Percentiles rank a stretch among this genome's conserved stretches.
Conservation (phyloP, 345 rosid species). For the Gossypium australe region DNA sequence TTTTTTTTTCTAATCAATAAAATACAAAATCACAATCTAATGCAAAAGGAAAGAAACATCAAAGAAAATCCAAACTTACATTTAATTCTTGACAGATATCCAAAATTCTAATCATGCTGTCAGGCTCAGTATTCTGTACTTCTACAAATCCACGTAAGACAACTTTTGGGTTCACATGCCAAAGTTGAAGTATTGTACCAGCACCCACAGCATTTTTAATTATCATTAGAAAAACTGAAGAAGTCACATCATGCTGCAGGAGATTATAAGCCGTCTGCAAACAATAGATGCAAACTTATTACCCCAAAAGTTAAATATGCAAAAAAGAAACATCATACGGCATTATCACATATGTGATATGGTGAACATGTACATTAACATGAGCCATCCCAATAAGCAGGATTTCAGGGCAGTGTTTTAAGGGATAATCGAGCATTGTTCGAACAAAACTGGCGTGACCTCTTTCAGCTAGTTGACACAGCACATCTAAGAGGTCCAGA, state of each 20-base stretch:
- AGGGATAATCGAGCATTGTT: slow-evolving; percentile 71
- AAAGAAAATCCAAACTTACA: slow-evolving; percentile 38
- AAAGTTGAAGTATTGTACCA: slow-evolving; percentile 59
- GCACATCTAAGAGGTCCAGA: slow-evolving; percentile 78
- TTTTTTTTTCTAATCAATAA: neutral
- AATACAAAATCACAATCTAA: neutral
- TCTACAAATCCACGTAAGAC: slow-evolving; percentile 71
- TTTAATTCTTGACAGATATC: slow-evolving; percentile 75
- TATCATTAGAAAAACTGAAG: slow-evolving; percentile 56
- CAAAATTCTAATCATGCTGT: slow-evolving; percentile 47
- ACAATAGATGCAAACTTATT: slow-evolving; percentile 5
- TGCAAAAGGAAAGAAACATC: neutral
- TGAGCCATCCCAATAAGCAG: slow-evolving; percentile 86
- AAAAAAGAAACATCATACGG: neutral
- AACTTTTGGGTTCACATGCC: slow-evolving; percentile 73
- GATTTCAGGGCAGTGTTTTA: slow-evolving; percentile 76
- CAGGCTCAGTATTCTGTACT: slow-evolving; percentile 47
- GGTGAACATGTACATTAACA: slow-evolving; percentile 44
- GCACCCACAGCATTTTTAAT: slow-evolving; percentile 37
- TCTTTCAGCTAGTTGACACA: slow-evolving; percentile 87
- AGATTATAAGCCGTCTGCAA: slow-evolving; percentile 83
- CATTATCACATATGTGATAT: neutral
- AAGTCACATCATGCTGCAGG: slow-evolving; percentile 67
- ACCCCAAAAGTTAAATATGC: neutral
- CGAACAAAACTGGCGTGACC: slow-evolving; percentile 66